A percentile compares a stretch with the other conserved stretches of the same genome.
Evolutionary conservation across 2,329 filamentous ascomycete species (phyloP).

Genomic region (Sporothrix protearum): DNA sequence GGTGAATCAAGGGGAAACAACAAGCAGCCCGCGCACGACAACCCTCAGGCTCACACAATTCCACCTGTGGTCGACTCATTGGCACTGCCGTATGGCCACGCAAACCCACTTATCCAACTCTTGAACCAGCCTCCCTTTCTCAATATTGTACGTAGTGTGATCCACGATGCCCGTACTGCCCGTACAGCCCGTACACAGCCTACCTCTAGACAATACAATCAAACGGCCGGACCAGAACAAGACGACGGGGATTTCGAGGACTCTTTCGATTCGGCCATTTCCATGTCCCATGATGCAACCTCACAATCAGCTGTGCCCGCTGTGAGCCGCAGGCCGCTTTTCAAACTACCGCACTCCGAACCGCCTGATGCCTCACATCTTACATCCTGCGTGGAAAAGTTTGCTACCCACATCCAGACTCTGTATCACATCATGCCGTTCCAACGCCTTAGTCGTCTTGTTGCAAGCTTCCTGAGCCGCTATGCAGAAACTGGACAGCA

Average conservation of each 20-base stretch:
- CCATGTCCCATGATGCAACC: neutral
- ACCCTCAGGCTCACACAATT: neutral
- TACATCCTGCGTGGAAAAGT: conserved; percentile 9
- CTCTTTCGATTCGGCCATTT: neutral
- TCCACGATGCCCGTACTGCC: neutral
- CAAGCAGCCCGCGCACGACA: neutral
- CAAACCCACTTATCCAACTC: conserved; percentile 11
- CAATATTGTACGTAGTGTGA: neutral
- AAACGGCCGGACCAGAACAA: no score
- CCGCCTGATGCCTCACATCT: conserved; percentile 3
- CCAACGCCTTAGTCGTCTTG: neutral
- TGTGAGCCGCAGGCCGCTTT: neutral
- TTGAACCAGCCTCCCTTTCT: conserved; percentile 20
- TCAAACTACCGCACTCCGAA: neutral
- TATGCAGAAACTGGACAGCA: neutral
- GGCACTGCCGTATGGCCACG: conserved; percentile 13
- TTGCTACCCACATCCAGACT: conserved; percentile 21
- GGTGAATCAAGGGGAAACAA: neutral
- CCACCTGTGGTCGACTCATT: neutral
- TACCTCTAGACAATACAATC: neutral
- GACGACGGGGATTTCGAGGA: neutral
- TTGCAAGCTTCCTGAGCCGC: neutral
- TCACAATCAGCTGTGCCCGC: neutral
- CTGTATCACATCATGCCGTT: conserved; percentile 24
- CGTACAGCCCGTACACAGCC: neutral